Evolutionary conservation across 169 alveolate genomes (phyloP), one percentile per base, ranked within the genome.

Genomic region (Cryptosporidium canis): DNA sequence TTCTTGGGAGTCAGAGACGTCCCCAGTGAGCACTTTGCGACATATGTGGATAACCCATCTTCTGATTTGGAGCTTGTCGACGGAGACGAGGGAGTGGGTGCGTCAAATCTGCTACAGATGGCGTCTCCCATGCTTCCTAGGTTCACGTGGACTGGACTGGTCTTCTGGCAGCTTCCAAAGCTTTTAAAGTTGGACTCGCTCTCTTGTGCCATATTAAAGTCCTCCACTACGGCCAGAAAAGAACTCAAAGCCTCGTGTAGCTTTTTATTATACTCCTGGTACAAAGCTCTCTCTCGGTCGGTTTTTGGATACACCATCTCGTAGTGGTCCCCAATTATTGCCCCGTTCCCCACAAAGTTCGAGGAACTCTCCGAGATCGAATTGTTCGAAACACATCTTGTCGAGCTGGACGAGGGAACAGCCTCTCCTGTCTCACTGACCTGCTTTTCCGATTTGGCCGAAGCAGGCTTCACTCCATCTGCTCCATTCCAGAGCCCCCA

Each of bases 111-210:
- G 9, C 68, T 55, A 53, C 85, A 71, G 16, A 16, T 12, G 24
- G 67, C 48, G 21, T 71, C 85, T 14, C 85, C 85, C 53, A 71
- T 71, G 41, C 27, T 48, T 1, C 85, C 85, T n/a, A 71, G 37
- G 37, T 71, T 55, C 31, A 71, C 85, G 24, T 48, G 64, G 24
- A 55, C 51, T 16, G n/a, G 58, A 0, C 41, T 33, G 31, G 43
- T 55, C 35, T 55, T 29, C 48, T 47, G 56, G 53, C 66, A 33
- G 33, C 85, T 71, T 4, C 85, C 85, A 16, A 48, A 9, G 0
- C 45, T 48, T n/a, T 71, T 58, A 55, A 48, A 51, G 48, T 33
- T 51, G 9, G 58, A 47, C 27, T 48, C 70, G 21, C 33, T 55
- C 33, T 71, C 51, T 14, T 71, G 85, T 7, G 83, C 83, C 3